phyloP scores from a whole-genome alignment of 2,329 filamentous ascomycete species.

The Aspergillus tamarii region DNA sequence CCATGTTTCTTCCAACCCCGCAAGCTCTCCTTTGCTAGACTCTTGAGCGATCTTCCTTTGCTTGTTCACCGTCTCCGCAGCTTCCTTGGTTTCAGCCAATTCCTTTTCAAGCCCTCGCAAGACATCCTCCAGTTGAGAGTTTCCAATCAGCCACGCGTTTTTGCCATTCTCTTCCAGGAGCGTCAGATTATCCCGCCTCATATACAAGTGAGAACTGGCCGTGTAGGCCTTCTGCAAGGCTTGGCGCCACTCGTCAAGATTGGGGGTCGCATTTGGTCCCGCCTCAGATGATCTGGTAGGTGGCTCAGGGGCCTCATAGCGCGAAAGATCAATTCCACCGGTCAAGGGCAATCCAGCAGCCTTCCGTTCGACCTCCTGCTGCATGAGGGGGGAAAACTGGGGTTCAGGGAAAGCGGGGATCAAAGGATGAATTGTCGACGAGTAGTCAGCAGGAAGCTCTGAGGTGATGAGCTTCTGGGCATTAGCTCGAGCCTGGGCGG shows the following conservation, averaged over 20 bases:
- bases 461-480: conserved; percentile 71
- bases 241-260: conserved; percentile 52
- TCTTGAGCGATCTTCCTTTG: conserved; percentile 72
- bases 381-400: conserved; percentile 67
- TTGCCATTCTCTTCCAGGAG: conserved; percentile 82
- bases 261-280: conserved; percentile 35
- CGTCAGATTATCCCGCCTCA: conserved; percentile 63
- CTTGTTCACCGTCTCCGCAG: conserved; percentile 74
- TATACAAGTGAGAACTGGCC: conserved; percentile 60
- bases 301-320: conserved; percentile 78
- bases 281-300: conserved; percentile 43
- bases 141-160: conserved; percentile 88
- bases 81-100: conserved; percentile 66
- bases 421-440: conserved; percentile 59
- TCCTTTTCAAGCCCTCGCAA: conserved; percentile 73
- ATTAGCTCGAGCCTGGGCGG: conserved; percentile 61
- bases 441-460: conserved; percentile 61
- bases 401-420: conserved; percentile 58
- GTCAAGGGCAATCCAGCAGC: conserved; percentile 60
- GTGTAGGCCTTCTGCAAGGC: conserved; percentile 61
- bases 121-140: conserved; percentile 76
- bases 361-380: conserved; percentile 70
- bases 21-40: conserved; percentile 71
- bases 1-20: conserved; percentile 76
- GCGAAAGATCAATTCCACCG: conserved; percentile 71